Evolutionary conservation across 108 stramenopile genomes (phyloP), one percentile per base, ranked within the genome.

Genomic region (Skeletonema costatum): DNA sequence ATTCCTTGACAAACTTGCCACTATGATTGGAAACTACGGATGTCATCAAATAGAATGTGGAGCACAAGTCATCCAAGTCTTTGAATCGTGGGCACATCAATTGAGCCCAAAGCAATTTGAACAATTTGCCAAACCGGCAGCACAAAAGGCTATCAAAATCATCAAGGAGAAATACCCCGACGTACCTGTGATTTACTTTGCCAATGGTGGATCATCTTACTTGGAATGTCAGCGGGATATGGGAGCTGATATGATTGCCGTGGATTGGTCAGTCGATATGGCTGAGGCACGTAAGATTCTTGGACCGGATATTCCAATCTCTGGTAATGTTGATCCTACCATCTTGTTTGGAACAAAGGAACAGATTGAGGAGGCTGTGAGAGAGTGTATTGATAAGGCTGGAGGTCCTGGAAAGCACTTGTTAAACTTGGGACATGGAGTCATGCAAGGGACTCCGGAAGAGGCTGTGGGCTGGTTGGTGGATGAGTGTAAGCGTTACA

Each of bases 71-170:
- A 90, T 99, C 72, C 98, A 99, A 85, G 90, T 99, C 4, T 99
- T 99, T 84, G 99, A 99, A 85, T 91, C 89, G 33, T 98, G 97
- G 97, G 98, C 98, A 19, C 98, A 98, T 81, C 98, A 98, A 70
- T 63, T 98, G 56, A 83, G 82, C 39, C 97, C 97, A 8, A 65
- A 73, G 12, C 74, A 86, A 60, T 99, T 98, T 84, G 89, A 87
- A 63, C 44, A 80, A 32, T 99, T 91, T 74, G 96, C 93, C 73
- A 97, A 98, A 64, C 95, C 95, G 13, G 95, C 95, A 21, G 88
- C 92, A 1, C 84, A 97, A 76, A 89, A 90, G 71, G 90, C 93
- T 64, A 97, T 96, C 76, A 39, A 84, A 44, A 96, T 96, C 63
- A 89, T 98, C 75, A 97, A 97, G 78, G 86, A 89, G 19, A 81